Evolutionary conservation across 805 yeast genomes (phyloP), one percentile per base, ranked within the genome.

Genomic region (Saturnispora zaruensis): DNA sequence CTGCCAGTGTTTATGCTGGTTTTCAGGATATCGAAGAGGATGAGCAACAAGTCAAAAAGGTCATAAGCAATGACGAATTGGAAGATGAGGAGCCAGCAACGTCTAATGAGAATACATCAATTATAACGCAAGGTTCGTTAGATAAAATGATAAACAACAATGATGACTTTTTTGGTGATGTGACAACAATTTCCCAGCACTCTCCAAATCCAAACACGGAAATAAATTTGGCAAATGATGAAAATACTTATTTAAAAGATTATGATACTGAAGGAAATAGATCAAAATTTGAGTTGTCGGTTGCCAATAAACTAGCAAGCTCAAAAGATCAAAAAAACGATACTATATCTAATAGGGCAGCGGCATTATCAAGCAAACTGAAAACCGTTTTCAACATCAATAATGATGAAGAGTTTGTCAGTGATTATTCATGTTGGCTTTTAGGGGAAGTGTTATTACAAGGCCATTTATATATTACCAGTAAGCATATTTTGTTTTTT

Each of bases 381-480:
- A 61, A 58, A 33, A 54, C 58, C 6, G 64, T 66, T 1, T 76
- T 77, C 56, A 72, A 71, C 4, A 64, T 83, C n/a, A 62, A 65
- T n/a, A 75, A 72, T 20, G 72, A 73, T 38, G 89, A 83, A 56
- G 64, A 65, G n/a, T 73, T 82, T 52, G 57, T 75, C 30, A 76
- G 74, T n/a, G 85, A 81, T 53, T 84, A 74, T 58, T 75, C 83
- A 3, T 80, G 89, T 28, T 90, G 96, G 96, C 69, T 90, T 34
- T 70, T 88, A 51, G 77, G 81, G 52, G 95, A 87, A 58, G 93
- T 90, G 0, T 68, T 91, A 25, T 67, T 89, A 24, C 96, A 88
- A 64, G 98, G 98, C 2, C 90, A 85, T 58, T 64, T 89, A 16
- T 84, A 84, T 57, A 64, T 91, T 24, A 89, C 97, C 1, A 65